Conservation (phyloP, 2,329 filamentous ascomycete species). For the Mycosphaerelloides madeirae region DNA sequence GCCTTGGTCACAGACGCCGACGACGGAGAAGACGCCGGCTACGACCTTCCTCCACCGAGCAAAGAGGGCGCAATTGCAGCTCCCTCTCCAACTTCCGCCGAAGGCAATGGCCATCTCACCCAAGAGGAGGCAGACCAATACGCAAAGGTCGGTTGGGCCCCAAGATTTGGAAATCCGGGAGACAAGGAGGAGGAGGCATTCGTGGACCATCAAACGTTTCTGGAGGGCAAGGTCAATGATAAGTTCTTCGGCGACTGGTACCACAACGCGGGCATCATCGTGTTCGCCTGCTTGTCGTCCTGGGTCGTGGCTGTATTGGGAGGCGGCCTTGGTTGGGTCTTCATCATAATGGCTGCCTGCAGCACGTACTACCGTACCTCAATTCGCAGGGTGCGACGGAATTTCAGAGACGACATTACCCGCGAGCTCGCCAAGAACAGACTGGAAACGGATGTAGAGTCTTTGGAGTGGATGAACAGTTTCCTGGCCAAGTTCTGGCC, state of each 20-base stretch:
- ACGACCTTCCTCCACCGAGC: conserved; percentile 71
- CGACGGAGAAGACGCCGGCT: conserved; percentile 62
- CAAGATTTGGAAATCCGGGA: conserved; percentile 69
- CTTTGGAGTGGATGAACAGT: conserved; percentile 97
- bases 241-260: conserved; percentile 98
- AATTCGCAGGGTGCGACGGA: conserved; percentile 83
- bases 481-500: conserved; percentile 99
- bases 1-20: conserved; percentile 76
- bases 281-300: conserved; percentile 84
- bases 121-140: conserved; percentile 49
- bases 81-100: conserved; percentile 43
- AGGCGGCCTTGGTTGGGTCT: conserved; percentile 87
- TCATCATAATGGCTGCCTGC: conserved; percentile 87
- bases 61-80: conserved; percentile 62
- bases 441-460: conserved; percentile 86
- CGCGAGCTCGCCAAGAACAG: conserved; percentile 82
- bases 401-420: conserved; percentile 90
- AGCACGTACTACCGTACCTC: conserved; percentile 96
- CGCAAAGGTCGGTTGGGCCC: conserved; percentile 75
- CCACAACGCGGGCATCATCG: conserved; percentile 89
- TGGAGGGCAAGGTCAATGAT: conserved; percentile 80
- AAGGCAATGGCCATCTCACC: conserved; percentile 48
- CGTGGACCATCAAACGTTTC: conserved; percentile 80
- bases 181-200: conserved; percentile 57
- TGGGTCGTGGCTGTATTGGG: conserved; percentile 88